Evolutionary conservation across 805 yeast genomes (phyloP), one percentile per base, ranked within the genome.

Genomic region (Ogataea pini): DNA sequence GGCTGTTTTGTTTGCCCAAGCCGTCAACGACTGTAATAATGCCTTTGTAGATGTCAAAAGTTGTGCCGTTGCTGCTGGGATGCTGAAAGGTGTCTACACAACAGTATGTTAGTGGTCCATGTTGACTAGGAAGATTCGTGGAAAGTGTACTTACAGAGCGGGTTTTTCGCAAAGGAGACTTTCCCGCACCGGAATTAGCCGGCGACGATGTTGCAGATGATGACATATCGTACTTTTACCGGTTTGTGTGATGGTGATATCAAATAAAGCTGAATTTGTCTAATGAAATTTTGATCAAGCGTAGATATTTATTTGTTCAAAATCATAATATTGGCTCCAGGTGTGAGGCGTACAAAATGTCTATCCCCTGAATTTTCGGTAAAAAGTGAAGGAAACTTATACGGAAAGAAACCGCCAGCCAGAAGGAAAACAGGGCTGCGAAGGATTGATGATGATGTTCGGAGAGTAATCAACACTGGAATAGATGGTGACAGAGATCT

Each of bases 41-140:
- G 88, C 90, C 60, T 92, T 92, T 0, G 98, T 90, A 1, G 96
- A 86, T 31, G 91, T 91, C 38, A 94, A 74, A 20, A 92, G 74
- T 51, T 65, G 68, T 5, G 67, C 65, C 0, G 70, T 65, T 1
- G 70, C 89, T 69, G 16, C 96, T 80, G 38, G 86, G 87, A 58
- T 91, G 79, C 40, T 90, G 2, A 62, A 61, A 2, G 58, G 51
- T 80, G 61, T 89, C 96, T 44, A 28, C 14, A 12, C 4, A 28
- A 12, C 31, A 28, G 5, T 13, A n/a, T 36, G 38, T 12, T 22
- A 22, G 25, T 22, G 8, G 25, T 22, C n/a, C n/a, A n/a, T n/a
- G n/a, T 7, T 20, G 12, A 25, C 9, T 19, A n/a, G 18, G 22
- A 22, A 9, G 3, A n/a, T 18, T 20, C 16, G 10, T 3, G 6